phyloP scores from a whole-genome alignment of 345 rosid species.

The Acer yangbiense region DNA sequence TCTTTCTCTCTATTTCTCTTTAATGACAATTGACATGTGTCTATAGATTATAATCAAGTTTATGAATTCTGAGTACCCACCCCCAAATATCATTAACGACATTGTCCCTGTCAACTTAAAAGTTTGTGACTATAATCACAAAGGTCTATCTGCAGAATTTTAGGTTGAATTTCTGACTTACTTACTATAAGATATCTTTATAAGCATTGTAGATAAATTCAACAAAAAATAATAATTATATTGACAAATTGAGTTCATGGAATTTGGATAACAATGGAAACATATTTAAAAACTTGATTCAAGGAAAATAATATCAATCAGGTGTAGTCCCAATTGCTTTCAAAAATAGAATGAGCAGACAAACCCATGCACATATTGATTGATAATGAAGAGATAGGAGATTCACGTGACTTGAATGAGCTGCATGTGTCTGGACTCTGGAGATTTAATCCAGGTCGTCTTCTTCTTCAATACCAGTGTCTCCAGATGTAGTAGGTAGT shows the following conservation, averaged over 20 bases:
- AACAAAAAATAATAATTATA: no score
- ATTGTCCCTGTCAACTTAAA: no score
- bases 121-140: no score
- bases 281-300: neutral
- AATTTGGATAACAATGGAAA: neutral
- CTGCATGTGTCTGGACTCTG: neutral
- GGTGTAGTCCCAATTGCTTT: neutral
- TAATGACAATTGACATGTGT: no score
- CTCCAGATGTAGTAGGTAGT: neutral
- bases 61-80: no score
- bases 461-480: constrained; percentile 19
- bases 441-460: constrained; percentile 5
- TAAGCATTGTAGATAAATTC: neutral
- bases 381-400: neutral
- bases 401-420: constrained; percentile 4
- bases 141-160: no score
- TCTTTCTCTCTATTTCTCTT: no score
- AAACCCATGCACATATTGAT: constrained; percentile 3
- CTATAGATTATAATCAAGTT: no score
- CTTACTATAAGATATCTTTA: no score
- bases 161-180: no score
- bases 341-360: neutral
- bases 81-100: no score
- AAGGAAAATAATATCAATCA: neutral
- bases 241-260: neutral